Percentiles rank a stretch among this genome's conserved stretches.
These are phyloP conservation scores for Annona squamosa DNA, from an alignment of 164 flowering plant genomes.

Conservation along the genomic window DNA sequence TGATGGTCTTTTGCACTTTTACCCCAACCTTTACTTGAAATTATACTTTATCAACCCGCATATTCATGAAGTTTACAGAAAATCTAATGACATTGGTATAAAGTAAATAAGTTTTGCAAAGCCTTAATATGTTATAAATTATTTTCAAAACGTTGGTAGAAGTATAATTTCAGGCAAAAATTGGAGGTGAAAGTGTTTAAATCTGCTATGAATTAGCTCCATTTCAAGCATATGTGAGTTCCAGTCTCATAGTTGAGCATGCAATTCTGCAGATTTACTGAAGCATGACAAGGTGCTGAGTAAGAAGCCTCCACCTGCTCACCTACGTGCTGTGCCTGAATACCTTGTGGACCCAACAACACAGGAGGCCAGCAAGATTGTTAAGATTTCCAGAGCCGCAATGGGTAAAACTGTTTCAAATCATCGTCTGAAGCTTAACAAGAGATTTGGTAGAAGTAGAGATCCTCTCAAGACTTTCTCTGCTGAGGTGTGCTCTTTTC, in stretches of 20 bases:
- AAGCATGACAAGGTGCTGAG: constrained; percentile 86
- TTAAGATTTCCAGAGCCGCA: constrained; percentile 87
- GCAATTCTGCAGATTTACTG: constrained; percentile 59
- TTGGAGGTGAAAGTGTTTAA: no score
- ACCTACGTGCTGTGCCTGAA: constrained; percentile 74
- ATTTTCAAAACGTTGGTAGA: no score
- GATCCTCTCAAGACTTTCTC: constrained; percentile 83
- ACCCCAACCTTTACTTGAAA: no score
- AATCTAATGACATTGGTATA: no score
- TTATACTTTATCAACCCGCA: no score
- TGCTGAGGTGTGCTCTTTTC: constrained; percentile 43
- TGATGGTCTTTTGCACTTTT: not conserved
- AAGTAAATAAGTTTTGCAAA: not conserved
- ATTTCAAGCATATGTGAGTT: not conserved
- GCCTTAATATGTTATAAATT: no score
- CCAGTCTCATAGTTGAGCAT: constrained; percentile 4
- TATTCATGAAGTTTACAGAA: no score
- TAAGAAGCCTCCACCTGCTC: constrained; percentile 69
- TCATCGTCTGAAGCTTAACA: constrained; percentile 35
- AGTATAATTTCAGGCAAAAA: no score
- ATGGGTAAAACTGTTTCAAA: constrained; percentile 51
- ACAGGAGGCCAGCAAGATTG: constrained; percentile 77
- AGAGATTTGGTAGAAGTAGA: constrained; percentile 40
- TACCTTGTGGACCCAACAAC: constrained; percentile 79
- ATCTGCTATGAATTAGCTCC: not conserved